These are phyloP conservation scores for Neonothopanus nambi DNA, from an alignment of 1,284 basidiomycete species.

Conservation along the genomic window DNA sequence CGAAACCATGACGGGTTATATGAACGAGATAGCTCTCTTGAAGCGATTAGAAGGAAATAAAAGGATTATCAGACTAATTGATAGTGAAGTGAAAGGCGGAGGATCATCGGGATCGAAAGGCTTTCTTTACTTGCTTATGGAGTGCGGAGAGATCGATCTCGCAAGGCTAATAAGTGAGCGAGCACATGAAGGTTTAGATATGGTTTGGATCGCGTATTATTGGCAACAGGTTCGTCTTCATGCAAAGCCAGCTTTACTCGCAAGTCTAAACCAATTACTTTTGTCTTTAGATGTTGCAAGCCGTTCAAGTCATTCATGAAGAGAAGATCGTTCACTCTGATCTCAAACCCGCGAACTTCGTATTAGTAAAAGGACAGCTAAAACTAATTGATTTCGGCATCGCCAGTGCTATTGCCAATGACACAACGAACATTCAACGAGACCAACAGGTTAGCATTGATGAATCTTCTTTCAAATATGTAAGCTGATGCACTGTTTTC, in stretches of 20 bases:
- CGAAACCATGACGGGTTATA: slow-evolving; percentile 88
- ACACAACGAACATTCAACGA: slow-evolving; percentile 94
- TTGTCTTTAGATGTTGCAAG: slow-evolving; percentile 82
- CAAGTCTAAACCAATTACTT: slow-evolving; percentile 5
- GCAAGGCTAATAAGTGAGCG: slow-evolving; percentile 82
- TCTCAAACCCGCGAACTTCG: slow-evolving; percentile 95
- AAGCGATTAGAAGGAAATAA: slow-evolving; percentile 86
- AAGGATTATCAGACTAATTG: slow-evolving; percentile 86
- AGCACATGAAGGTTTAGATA: slow-evolving; percentile 78
- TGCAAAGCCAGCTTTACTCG: background rate
- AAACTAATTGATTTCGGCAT: slow-evolving; percentile 98
- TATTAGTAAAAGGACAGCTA: slow-evolving; percentile 88
- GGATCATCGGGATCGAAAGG: slow-evolving; percentile 68
- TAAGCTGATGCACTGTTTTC: background rate
- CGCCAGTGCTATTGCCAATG: slow-evolving; percentile 94
- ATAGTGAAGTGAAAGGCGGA: slow-evolving; percentile 75
- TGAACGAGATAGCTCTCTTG: slow-evolving; percentile 90
- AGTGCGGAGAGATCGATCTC: slow-evolving; percentile 90
- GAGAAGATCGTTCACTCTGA: slow-evolving; percentile 97
- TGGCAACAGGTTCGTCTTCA: slow-evolving; percentile 80
- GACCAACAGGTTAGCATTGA: slow-evolving; percentile 75
- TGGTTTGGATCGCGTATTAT: slow-evolving; percentile 91
- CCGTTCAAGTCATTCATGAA: slow-evolving; percentile 92
- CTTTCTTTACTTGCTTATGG: slow-evolving; percentile 84
- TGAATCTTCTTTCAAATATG: background rate